phyloP scores from a whole-genome alignment of 2,329 filamentous ascomycete genomes.

The Hortaea werneckii region DNA sequence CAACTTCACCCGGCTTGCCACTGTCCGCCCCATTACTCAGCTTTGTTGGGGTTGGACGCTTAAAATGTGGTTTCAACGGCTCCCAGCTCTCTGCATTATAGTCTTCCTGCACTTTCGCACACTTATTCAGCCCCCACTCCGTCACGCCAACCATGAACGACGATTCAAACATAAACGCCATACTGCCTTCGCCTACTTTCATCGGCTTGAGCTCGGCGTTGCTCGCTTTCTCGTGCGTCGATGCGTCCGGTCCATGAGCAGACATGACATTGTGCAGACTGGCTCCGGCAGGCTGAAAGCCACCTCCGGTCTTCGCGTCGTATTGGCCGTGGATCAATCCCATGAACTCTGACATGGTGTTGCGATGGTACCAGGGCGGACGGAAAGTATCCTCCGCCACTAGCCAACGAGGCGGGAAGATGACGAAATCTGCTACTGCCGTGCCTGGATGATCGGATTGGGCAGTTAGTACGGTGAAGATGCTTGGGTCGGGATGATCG shows the following conservation, averaged over 20 bases:
- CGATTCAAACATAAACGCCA: constrained; percentile 62
- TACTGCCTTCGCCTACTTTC: constrained; percentile 51
- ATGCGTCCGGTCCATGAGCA: constrained; percentile 46
- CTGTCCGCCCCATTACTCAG: constrained; percentile 12
- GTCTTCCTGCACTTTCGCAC: constrained; percentile 57
- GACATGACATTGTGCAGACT: constrained; percentile 39
- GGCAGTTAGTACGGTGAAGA: constrained; percentile 58
- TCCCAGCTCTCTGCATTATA: constrained; percentile 80
- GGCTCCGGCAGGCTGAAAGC: constrained; percentile 51
- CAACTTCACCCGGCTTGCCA: constrained; percentile 11
- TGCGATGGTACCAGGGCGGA: constrained; percentile 63
- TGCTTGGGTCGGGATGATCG: constrained; percentile 57
- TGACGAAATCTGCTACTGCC: constrained; percentile 58
- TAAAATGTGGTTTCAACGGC: constrained; percentile 37
- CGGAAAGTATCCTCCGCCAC: constrained; percentile 61
- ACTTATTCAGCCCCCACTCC: constrained; percentile 61
- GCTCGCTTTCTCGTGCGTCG: constrained; percentile 47
- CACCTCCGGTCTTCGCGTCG: constrained; percentile 47
- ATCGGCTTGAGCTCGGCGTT: constrained; percentile 45
- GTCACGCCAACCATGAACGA: constrained; percentile 62
- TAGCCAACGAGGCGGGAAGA: constrained; percentile 63
- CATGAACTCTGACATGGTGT: constrained; percentile 59
- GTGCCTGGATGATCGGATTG: constrained; percentile 46
- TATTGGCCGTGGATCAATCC: constrained; percentile 49
- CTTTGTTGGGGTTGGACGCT: constrained; percentile 9